Percentiles rank a stretch among this genome's conserved stretches.
Conservation (phyloP, 1,284 basidiomycete species). For the Sporisorium graminicola region DNA sequence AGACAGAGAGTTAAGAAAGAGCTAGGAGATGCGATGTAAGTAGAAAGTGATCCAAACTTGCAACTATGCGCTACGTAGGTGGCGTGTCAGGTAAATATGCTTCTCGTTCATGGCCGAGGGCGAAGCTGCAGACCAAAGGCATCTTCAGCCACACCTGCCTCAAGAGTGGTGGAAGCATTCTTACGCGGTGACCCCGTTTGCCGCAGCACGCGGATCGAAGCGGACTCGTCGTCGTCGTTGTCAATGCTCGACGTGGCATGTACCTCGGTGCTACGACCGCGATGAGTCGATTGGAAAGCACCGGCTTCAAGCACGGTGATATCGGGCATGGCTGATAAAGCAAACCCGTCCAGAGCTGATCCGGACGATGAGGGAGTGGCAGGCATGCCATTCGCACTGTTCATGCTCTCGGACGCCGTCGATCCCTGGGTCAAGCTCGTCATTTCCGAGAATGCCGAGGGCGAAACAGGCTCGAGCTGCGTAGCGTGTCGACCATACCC, state of each 20-base stretch:
- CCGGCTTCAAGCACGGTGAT: neutral
- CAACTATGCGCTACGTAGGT: too few relatives aligned
- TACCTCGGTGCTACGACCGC: neutral
- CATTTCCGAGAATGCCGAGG: constrained; percentile 45
- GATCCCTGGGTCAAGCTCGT: constrained; percentile 48
- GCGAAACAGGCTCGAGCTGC: constrained; percentile 33
- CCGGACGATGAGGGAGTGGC: constrained; percentile 30
- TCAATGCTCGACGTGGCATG: neutral
- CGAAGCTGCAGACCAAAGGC: constrained; percentile 23
- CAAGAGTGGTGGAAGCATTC: constrained; percentile 1
- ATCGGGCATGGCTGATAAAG: constrained; percentile 6
- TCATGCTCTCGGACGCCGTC: constrained; percentile 39
- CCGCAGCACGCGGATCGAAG: constrained; percentile 12
- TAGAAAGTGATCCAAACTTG: neutral
- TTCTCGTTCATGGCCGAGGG: constrained; percentile 13
- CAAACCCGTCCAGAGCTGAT: constrained; percentile 20
- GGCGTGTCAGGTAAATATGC: too few relatives aligned
- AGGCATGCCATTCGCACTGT: constrained; percentile 31
- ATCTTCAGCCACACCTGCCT: constrained; percentile 11
- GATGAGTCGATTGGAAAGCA: neutral
- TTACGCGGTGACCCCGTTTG: constrained; percentile 22
- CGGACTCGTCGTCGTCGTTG: neutral
- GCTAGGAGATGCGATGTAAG: neutral
- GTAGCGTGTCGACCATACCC: constrained; percentile 4
- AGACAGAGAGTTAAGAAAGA: too few relatives aligned